A percentile compares a stretch with the other conserved stretches of the same genome.
Evolutionary conservation across 116 monocot genomes (phyloP).

Genomic region (Phalaenopsis hybrid): DNA sequence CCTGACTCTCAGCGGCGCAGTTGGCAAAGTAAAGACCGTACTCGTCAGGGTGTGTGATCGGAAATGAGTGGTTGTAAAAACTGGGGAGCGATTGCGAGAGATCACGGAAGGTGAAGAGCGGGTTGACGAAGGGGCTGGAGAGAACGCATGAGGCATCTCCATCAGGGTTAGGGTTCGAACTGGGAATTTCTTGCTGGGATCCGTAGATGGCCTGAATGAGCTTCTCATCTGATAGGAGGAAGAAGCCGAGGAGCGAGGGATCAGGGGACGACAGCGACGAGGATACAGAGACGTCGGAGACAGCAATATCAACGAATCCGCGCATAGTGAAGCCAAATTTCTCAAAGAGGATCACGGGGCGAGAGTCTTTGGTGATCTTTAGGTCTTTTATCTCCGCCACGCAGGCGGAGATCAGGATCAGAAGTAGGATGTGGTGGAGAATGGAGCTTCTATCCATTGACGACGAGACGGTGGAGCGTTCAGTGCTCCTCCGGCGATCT

Average conservation of each 20-base stretch:
- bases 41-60: conserved; percentile 75
- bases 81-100: conserved; percentile 14
- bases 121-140: conserved; percentile 33
- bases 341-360: conserved; percentile 78
- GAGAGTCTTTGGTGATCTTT: conserved; percentile 47
- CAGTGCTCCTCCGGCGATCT: neutral
- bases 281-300: conserved; percentile 36
- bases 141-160: conserved; percentile 39
- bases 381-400: conserved; percentile 66
- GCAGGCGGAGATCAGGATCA: conserved; percentile 20
- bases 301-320: conserved; percentile 50
- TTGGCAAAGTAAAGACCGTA: conserved; percentile 82
- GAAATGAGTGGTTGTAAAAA: conserved; percentile 41
- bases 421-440: conserved; percentile 8
- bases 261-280: conserved; percentile 24
- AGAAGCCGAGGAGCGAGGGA: conserved; percentile 68
- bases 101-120: conserved; percentile 63
- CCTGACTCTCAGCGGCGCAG: conserved; percentile 45
- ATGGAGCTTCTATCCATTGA: conserved; percentile 7
- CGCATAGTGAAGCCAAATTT: conserved; percentile 76
- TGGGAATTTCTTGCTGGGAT: conserved; percentile 10
- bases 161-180: conserved; percentile 12
- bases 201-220: conserved; percentile 63
- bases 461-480: neutral
- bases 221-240: conserved; percentile 72